phyloP scores from a whole-genome alignment of 257 asterid genomes.

The Fraxinus americana region DNA sequence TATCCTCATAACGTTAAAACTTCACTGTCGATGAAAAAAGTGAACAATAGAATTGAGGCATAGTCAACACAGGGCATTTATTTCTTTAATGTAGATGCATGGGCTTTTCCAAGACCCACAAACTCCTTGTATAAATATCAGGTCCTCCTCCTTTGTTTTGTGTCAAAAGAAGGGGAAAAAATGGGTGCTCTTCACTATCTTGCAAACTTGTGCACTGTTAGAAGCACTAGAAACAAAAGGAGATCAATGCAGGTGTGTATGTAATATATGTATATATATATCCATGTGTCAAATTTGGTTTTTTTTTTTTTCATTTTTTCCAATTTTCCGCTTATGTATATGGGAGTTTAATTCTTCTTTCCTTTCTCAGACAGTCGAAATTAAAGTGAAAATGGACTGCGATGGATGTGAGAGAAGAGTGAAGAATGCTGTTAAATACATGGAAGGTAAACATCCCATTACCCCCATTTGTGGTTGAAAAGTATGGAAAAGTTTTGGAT shows the following conservation, averaged over 20 bases:
- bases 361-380: constrained; percentile 71
- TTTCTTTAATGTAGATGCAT: background rate
- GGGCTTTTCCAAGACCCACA: background rate
- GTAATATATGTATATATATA: constrained; percentile 16
- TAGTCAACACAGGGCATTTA: background rate
- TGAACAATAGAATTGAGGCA: background rate
- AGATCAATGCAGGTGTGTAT: constrained; percentile 69
- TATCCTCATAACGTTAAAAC: too few relatives aligned
- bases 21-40: background rate
- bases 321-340: background rate
- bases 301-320: background rate
- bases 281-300: background rate
- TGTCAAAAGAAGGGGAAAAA: constrained; percentile 19
- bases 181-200: constrained; percentile 93
- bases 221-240: constrained; percentile 58
- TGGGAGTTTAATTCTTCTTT: background rate
- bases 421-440: constrained; percentile 63
- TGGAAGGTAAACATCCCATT: constrained; percentile 46
- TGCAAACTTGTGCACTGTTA: constrained; percentile 70
- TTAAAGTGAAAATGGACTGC: constrained; percentile 88
- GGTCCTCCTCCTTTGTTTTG: constrained; percentile 26
- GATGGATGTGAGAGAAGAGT: constrained; percentile 96
- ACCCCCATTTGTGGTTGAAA: too few relatives aligned
- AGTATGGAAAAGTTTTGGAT: too few relatives aligned
- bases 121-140: constrained; percentile 27